Evolutionary conservation across 768 basidiomycete species (phyloP), one percentile per base, ranked within the genome.

Genomic region (Russula virescens): DNA sequence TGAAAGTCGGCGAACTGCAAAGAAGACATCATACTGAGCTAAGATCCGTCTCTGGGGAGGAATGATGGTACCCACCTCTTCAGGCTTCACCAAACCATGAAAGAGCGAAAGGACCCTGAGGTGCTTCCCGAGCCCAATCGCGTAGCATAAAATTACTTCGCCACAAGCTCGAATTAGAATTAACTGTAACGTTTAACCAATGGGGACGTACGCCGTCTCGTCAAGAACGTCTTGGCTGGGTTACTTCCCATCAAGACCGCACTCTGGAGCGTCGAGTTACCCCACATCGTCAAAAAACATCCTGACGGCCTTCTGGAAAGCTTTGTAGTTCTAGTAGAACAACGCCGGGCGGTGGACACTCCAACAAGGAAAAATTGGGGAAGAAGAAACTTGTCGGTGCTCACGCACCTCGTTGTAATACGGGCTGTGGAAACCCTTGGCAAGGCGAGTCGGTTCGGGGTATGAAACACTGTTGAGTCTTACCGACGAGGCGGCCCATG

Each of bases 61-160:
- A 38, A 45, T 5, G 8, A 59, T 5, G 40, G 11, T 45, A 5
- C 70, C 18, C 28, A 72, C 74, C 71, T 88, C 81, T 72, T 92
- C 89, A 0, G 90, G 89, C 63, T 83, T 82, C 35, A 94, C 87
- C 28, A 88, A 69, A 4, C 89, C 92, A 63, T 79, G 79, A 79
- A 91, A 86, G 10, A 96, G 78, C 18, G 76, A 80, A 19, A 80
- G 78, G 2, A 94, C 94, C 71, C 90, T 79, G 55, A 95, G 75
- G 68, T 94, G 92, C 69, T 88, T 91, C 21, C 90, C 91, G 2
- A 95, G 95, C 95, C 95, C 77, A 96, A 80, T 19, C 93, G 82
- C 92, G 97, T 96, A 9, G 91, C 90, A 71, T 93, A 89, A 23
- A 98, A 56, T 85, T 31, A 84, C 63, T 60, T 85, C 85, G 8